Conservation (phyloP, 2,329 filamentous ascomycete species). For the Alternaria rosae region DNA sequence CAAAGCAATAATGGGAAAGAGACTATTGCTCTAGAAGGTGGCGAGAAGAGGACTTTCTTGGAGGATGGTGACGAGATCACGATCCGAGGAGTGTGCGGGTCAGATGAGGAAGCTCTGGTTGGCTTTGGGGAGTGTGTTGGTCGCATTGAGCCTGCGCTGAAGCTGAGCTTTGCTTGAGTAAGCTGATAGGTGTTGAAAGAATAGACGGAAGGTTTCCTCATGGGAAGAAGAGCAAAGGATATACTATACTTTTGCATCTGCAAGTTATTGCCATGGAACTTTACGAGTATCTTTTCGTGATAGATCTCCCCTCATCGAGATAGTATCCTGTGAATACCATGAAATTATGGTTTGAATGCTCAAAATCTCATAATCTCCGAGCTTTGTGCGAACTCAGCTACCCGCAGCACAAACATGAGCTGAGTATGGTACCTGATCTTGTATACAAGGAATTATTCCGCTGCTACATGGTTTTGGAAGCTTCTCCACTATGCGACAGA, state of each 20-base stretch:
- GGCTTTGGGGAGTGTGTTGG: slow-evolving; percentile 79
- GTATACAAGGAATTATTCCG: background rate
- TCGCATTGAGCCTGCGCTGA: slow-evolving; percentile 59
- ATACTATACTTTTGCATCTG: background rate
- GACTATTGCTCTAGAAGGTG: slow-evolving; percentile 66
- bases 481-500: background rate
- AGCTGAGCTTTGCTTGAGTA: slow-evolving; percentile 26
- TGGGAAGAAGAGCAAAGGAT: background rate
- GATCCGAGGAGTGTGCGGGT: slow-evolving; percentile 70
- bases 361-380: background rate
- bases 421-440: background rate
- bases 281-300: background rate
- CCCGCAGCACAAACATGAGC: background rate
- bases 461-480: background rate
- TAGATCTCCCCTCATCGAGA: background rate
- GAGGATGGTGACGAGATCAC: slow-evolving; percentile 76
- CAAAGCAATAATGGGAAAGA: slow-evolving; percentile 74
- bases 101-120: slow-evolving; percentile 69
- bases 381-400: background rate
- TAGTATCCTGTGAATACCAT: background rate
- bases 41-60: slow-evolving; percentile 74
- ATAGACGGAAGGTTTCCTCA: background rate
- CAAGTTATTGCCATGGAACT: background rate
- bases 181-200: background rate
- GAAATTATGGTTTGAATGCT: background rate